Evolutionary conservation across 2,329 filamentous ascomycete species (phyloP).

Genomic region (Bipolaris zeicola): DNA sequence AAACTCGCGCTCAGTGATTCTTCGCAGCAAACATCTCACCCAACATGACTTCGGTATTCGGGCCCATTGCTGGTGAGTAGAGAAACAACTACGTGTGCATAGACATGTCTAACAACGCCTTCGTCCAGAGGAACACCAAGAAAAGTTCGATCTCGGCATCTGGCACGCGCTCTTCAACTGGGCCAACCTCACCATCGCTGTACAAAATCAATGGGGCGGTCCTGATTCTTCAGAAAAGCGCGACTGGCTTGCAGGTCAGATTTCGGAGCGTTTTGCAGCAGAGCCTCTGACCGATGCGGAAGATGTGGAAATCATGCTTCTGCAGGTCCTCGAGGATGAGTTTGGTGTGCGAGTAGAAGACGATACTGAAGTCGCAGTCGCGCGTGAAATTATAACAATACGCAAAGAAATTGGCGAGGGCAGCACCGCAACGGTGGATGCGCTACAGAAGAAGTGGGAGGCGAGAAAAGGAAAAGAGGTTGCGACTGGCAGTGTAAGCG

Average conservation of each 20-base stretch:
- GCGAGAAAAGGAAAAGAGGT: conserved; percentile 64
- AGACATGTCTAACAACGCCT: conserved; percentile 9
- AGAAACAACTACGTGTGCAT: neutral
- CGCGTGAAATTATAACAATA: conserved; percentile 72
- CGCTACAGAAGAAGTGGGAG: conserved; percentile 67
- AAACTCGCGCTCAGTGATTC: conserved; percentile 6
- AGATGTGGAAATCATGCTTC: conserved; percentile 81
- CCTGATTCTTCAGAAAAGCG: conserved; percentile 83
- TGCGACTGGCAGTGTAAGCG: conserved; percentile 52
- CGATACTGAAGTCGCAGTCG: conserved; percentile 77
- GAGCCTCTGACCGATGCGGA: conserved; percentile 70
- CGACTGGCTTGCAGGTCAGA: conserved; percentile 91
- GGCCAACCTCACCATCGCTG: conserved; percentile 85
- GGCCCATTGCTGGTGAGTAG: conserved; percentile 8
- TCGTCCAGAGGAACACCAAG: conserved; percentile 32
- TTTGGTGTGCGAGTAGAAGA: conserved; percentile 94
- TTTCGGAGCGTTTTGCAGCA: conserved; percentile 74
- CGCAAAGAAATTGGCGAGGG: conserved; percentile 68
- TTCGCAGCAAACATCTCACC: conserved; percentile 2
- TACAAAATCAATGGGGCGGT: conserved; percentile 87
- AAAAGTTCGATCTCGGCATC: conserved; percentile 77
- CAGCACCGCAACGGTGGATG: conserved; percentile 67
- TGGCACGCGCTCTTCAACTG: conserved; percentile 85
- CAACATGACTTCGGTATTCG: conserved; percentile 13
- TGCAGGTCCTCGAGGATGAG: conserved; percentile 94